These are phyloP conservation scores for Paramicrosporidium saccamoebae DNA, from an alignment of 371 early-diverging fungal genomes.

Conservation along the genomic window DNA sequence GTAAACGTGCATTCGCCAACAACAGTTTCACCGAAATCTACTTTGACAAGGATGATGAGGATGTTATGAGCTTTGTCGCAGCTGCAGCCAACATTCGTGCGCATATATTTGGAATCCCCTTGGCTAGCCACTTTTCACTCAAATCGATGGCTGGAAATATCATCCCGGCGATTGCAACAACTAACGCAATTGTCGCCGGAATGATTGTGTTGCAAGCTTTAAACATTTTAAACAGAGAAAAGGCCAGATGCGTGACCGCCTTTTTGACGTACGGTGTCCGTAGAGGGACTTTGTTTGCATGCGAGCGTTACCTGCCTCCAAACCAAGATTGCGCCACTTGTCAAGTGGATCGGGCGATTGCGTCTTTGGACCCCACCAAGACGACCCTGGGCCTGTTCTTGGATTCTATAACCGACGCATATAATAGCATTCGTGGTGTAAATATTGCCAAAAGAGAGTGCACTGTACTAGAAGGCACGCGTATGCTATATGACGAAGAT, in stretches of 20 bases:
- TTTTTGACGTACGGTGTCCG: slow-evolving; percentile 6
- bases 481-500: slow-evolving; percentile 52
- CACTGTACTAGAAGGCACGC: slow-evolving; percentile 8
- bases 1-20: neutral
- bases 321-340: slow-evolving; percentile 14
- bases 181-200: slow-evolving; percentile 94
- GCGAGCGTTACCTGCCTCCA: slow-evolving; percentile 8
- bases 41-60: slow-evolving; percentile 83
- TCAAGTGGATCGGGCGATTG: slow-evolving; percentile 6
- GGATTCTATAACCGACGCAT: slow-evolving; percentile 2
- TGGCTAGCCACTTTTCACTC: slow-evolving; percentile 42
- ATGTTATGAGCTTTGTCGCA: slow-evolving; percentile 57
- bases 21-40: slow-evolving; percentile 4
- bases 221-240: slow-evolving; percentile 17
- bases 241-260: slow-evolving; percentile 13
- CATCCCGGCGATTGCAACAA: slow-evolving; percentile 99
- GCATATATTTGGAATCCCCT: slow-evolving; percentile 30
- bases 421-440: slow-evolving; percentile 2
- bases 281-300: slow-evolving; percentile 6
- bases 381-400: slow-evolving; percentile 6
- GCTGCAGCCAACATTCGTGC: slow-evolving; percentile 65
- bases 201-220: slow-evolving; percentile 57
- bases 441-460: slow-evolving; percentile 12
- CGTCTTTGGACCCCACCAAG: slow-evolving; percentile 5
- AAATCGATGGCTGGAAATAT: slow-evolving; percentile 98